These are phyloP conservation scores for Rhipidocladum racemiflorum DNA, from an alignment of 176 grass and related monocot species.

Conservation along the genomic window DNA sequence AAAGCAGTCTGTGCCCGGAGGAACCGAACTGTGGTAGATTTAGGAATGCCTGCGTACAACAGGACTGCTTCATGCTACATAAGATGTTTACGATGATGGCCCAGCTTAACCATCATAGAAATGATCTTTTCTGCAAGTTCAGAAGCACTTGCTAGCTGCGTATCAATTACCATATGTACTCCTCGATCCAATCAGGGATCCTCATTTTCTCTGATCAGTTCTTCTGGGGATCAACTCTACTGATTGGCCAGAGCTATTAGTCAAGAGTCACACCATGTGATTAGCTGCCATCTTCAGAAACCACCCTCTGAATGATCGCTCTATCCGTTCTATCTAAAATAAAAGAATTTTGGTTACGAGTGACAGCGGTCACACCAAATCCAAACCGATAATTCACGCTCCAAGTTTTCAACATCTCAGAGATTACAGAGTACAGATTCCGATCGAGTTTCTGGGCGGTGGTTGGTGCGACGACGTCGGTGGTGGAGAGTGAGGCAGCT, in stretches of 20 bases:
- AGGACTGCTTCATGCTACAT: too few species aligned
- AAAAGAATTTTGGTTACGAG: neutral
- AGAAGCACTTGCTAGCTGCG: neutral
- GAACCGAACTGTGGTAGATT: neutral
- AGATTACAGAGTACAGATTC: neutral
- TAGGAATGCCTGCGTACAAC: neutral
- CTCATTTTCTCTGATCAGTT: neutral
- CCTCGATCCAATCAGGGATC: neutral
- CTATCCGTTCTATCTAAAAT: too few species aligned
- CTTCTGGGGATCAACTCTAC: neutral
- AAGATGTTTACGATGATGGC: neutral
- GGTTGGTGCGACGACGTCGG: constrained; percentile 1
- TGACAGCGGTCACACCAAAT: constrained; percentile 5
- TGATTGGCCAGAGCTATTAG: neutral
- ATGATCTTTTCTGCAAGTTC: neutral
- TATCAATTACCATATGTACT: neutral
- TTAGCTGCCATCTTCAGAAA: neutral
- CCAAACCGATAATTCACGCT: neutral
- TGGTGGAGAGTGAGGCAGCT: constrained; percentile 15
- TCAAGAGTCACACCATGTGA: neutral
- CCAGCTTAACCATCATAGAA: neutral
- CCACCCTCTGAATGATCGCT: neutral
- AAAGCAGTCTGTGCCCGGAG: neutral
- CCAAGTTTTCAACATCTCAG: neutral
- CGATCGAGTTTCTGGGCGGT: neutral